A percentile compares a stretch with the other conserved stretches of the same genome.
Conservation (phyloP, 176 grass and related monocot species). For the barley (Hordeum vulgare) region MorexV3_pseudomolecules_assembly NC_058519.1:419704633-419705132, state of each 20-base stretch:
- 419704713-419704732: slow-evolving; percentile 15
- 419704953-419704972: slow-evolving; percentile 22
- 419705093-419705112: no score
- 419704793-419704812: neutral
- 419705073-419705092: neutral
- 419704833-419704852: neutral
- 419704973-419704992: slow-evolving; percentile 27
- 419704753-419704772: neutral
- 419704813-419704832: neutral
- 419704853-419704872: neutral
- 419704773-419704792: neutral
- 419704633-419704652: slow-evolving; percentile 8
- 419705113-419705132: no score
- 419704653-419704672: slow-evolving; percentile 31
- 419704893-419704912: slow-evolving; percentile 21
- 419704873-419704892: neutral
- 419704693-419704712: neutral
- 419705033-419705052: slow-evolving; percentile 11
- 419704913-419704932: slow-evolving; percentile 17
- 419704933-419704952: slow-evolving; percentile 29
- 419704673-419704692: slow-evolving; percentile 22
- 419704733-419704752: neutral
- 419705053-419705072: neutral
- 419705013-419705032: slow-evolving; percentile 32
- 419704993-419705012: slow-evolving; percentile 26